Base-by-base conservation (phyloP, 495 filamentous ascomycete species). In the Xylaria castorea region DNA sequence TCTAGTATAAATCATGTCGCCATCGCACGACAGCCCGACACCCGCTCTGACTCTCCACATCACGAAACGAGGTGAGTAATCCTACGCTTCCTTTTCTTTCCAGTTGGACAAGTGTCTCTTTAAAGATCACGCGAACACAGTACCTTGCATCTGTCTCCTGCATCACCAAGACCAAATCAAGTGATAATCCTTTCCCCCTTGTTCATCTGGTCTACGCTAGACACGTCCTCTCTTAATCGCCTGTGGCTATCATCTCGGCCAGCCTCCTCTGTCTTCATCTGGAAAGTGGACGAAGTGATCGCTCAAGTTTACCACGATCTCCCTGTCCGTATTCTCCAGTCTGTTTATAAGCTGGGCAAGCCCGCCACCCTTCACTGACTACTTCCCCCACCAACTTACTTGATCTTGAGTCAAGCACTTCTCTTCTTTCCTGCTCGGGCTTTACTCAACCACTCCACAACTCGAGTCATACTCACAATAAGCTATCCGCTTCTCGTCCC, bases 11-110 rank as follows among this genome's bases (percentile, higher is more conserved):
- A 36, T 48, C 63, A 72, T 72, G 70, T 72, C 70, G 70, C 70
- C 70, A 72, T 72, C 70, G 70, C 70, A 72, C 70, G 70, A 72
- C 70, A 72, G 70, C 70, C 70, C 70, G 70, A 72, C 70, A 66
- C 36, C 70, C 70, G 70, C 40, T 11, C 58, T 66, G 14, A 57
- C 61, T 48, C 70, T 55, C 25, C 50, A 34, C 70, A 72, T 57
- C 40, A 58, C 60, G 34, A 58, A 20, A 72, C 63, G 40, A 46
- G 58, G 42, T 71, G 44, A 71, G 53, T 38, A 51, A 38, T 48
- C 40, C 18, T 51, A 22, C 68, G 25, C 58, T 65, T 18, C 25
- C 20, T 53, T 30, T 63, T 30, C n/a, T 65, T 5, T 22, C 20
- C 30, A 53, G 66, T 12, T 51, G 60, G 69, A 57, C 58, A 64